Evolutionary conservation across 1,139 yeast genomes (phyloP).

Genomic region (Schwanniomyces etchellsii): DNA sequence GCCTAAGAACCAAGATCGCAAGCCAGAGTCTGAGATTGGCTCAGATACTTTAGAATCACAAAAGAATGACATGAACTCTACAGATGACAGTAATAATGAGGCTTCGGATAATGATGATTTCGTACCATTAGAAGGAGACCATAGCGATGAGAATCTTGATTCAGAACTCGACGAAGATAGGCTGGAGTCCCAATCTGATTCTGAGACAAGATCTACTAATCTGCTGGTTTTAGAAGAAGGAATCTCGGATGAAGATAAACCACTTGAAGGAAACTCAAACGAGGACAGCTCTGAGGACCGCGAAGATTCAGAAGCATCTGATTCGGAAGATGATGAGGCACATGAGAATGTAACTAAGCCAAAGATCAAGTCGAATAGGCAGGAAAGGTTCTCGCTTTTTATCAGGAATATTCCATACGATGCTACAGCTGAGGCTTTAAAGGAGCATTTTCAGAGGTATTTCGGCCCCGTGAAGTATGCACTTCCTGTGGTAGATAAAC

Average conservation of each 20-base stretch:
- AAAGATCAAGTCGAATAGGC: constrained; percentile 47
- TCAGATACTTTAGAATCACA: constrained; percentile 18
- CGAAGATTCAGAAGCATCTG: constrained; percentile 12
- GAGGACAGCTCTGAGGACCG: constrained; percentile 18
- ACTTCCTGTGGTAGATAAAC: constrained; percentile 83
- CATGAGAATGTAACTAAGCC: constrained; percentile 24
- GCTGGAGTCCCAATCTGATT: not conserved
- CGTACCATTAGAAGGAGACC: not conserved
- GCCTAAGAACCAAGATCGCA: constrained; percentile 32
- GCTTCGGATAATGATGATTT: constrained; percentile 23
- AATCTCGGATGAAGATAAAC: constrained; percentile 22
- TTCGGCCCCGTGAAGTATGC: constrained; percentile 93
- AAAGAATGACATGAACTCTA: constrained; percentile 26
- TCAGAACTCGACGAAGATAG: not conserved
- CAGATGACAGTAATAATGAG: constrained; percentile 29
- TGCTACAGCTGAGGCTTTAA: constrained; percentile 74
- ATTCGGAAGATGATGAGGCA: constrained; percentile 25
- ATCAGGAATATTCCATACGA: constrained; percentile 94
- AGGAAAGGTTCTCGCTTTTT: constrained; percentile 68
- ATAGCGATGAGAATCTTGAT: not conserved
- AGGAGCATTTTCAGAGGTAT: constrained; percentile 64
- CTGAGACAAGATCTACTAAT: too few relatives aligned
- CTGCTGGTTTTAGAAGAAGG: constrained; percentile 25
- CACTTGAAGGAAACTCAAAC: constrained; percentile 26
- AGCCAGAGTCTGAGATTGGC: constrained; percentile 19